A percentile compares a stretch with the other conserved stretches of the same genome.
Conservation (phyloP, 2,329 filamentous ascomycete genomes). For the Colletotrichum sp. region DNA sequence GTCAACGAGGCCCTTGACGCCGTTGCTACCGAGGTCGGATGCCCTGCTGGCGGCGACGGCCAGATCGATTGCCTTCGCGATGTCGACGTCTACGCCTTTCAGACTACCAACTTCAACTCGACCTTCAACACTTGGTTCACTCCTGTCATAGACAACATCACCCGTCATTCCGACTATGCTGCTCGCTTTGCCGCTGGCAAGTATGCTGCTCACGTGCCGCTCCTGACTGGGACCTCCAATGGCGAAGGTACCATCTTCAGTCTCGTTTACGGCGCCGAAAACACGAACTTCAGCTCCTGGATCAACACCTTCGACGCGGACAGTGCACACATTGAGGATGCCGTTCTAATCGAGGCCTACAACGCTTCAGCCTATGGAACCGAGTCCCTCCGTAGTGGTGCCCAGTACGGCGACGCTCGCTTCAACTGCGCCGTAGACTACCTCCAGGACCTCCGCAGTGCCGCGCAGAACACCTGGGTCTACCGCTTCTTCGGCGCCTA, state of each 20-base stretch:
- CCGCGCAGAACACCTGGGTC: conserved; percentile 42
- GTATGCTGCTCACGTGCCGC: conserved; percentile 38
- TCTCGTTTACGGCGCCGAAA: conserved; percentile 36
- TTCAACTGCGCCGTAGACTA: conserved; percentile 49
- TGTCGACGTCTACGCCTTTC: conserved; percentile 31
- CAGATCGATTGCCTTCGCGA: conserved; percentile 43
- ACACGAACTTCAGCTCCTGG: conserved; percentile 33
- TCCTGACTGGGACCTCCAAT: conserved; percentile 39
- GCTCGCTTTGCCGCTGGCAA: conserved; percentile 27
- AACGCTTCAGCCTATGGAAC: conserved; percentile 37
- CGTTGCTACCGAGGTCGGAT: conserved; percentile 41
- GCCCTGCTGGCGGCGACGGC: conserved; percentile 29
- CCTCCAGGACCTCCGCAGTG: conserved; percentile 42
- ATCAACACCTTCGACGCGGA: conserved; percentile 43
- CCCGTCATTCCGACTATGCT: conserved; percentile 36
- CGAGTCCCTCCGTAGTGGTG: conserved; percentile 44
- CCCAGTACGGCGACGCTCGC: conserved; percentile 49
- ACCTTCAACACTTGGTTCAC: conserved; percentile 48
- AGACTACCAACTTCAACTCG: conserved; percentile 36
- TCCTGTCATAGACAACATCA: conserved; percentile 38
- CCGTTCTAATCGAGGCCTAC: conserved; percentile 36
- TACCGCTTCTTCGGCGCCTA: conserved; percentile 50
- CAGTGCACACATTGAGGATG: conserved; percentile 39
- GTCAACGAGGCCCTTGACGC: conserved; percentile 39
- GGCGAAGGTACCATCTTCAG: conserved; percentile 42